These are phyloP conservation scores for Marasmius sp. DNA, from an alignment of 1,284 basidiomycete genomes.

Conservation along the genomic window DNA sequence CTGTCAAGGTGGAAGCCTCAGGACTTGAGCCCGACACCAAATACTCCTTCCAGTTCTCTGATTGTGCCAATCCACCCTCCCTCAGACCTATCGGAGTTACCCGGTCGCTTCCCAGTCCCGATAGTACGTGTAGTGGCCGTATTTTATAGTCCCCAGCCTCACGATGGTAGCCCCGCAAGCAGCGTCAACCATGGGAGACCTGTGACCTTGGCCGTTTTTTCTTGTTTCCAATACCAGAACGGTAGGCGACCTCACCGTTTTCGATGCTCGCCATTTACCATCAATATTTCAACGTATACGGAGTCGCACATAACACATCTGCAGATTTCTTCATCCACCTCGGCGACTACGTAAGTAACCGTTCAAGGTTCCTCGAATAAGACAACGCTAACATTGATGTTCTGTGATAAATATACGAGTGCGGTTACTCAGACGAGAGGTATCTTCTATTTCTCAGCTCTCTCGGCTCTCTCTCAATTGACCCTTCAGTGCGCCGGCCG, in stretches of 20 bases:
- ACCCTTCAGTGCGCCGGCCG: constrained; percentile 40
- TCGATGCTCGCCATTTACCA: neutral
- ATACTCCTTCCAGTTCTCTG: constrained; percentile 63
- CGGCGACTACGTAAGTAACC: constrained; percentile 54
- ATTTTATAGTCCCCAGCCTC: neutral
- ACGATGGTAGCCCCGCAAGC: constrained; percentile 39
- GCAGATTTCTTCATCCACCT: constrained; percentile 65
- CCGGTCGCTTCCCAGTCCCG: constrained; percentile 45
- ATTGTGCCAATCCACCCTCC: constrained; percentile 48
- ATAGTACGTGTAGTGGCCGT: constrained; percentile 34
- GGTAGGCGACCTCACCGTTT: constrained; percentile 27
- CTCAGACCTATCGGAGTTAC: constrained; percentile 50
- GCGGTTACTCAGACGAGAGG: constrained; percentile 51
- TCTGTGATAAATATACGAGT: constrained; percentile 35
- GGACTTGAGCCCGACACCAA: constrained; percentile 52
- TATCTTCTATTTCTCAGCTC: constrained; percentile 17
- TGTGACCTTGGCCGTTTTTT: constrained; percentile 58
- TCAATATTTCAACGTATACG: constrained; percentile 69
- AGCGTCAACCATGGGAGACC: constrained; percentile 57
- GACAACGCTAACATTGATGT: neutral
- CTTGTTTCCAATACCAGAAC: constrained; percentile 55
- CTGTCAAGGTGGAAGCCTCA: constrained; percentile 63
- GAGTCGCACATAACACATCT: constrained; percentile 54
- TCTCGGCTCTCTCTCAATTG: neutral
- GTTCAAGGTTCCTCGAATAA: neutral